Conservation (phyloP, 2,329 filamentous ascomycete genomes). For the Leptoxyphium fumago region DNA sequence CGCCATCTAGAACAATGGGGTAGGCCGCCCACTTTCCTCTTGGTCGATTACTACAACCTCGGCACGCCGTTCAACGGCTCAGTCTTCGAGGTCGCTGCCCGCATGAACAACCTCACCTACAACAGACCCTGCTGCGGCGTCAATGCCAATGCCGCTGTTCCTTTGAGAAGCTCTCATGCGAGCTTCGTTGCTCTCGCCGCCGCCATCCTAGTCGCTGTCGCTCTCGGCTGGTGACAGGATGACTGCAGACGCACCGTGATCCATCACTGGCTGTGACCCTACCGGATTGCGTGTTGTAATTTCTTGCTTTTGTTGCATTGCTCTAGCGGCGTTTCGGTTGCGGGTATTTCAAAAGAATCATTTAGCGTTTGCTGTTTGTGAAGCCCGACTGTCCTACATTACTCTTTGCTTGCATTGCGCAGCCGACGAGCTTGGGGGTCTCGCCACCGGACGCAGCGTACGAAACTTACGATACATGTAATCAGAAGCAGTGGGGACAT, state of each 20-base stretch:
- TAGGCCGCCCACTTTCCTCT: constrained; percentile 59
- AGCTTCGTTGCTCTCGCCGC: neutral
- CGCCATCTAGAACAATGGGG: constrained; percentile 39
- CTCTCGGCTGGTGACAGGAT: neutral
- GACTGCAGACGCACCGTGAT: neutral
- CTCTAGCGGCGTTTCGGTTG: no score
- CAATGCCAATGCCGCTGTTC: neutral
- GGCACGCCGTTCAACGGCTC: constrained; percentile 49
- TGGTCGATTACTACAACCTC: constrained; percentile 75
- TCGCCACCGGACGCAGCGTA: no score
- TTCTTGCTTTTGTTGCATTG: no score
- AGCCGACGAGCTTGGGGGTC: no score
- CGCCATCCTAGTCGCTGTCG: neutral
- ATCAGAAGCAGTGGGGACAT: no score
- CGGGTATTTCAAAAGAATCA: no score
- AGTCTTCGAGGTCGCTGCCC: constrained; percentile 60
- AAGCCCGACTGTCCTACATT: no score
- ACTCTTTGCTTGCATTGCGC: no score
- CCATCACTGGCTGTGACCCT: no score
- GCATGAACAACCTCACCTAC: constrained; percentile 60
- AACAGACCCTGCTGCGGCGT: constrained; percentile 42
- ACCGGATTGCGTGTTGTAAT: no score
- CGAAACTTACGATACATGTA: no score
- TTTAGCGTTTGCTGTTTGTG: no score
- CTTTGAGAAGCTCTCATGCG: neutral